Evolutionary conservation across 768 basidiomycete species (phyloP).

Genomic region (Boletus rubescentipes): DNA sequence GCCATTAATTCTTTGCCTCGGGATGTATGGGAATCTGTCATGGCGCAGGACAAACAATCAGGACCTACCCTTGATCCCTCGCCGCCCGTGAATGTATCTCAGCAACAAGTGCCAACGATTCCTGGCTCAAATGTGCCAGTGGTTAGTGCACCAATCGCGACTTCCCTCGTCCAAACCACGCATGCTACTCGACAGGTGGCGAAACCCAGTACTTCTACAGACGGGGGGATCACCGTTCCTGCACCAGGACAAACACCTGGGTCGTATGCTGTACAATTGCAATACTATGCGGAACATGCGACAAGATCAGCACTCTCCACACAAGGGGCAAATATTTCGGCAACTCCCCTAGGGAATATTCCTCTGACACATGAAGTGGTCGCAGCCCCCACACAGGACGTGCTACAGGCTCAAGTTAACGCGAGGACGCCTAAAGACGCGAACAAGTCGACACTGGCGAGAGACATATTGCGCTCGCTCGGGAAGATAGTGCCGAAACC

Average conservation of each 20-base stretch:
- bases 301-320: constrained; percentile 5
- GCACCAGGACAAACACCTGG: not conserved
- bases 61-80: not conserved
- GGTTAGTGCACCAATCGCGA: not conserved
- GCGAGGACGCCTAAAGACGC: constrained; percentile 39
- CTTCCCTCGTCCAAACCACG: not conserved
- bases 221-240: not conserved
- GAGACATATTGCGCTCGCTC: constrained; percentile 55
- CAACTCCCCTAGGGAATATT: not conserved
- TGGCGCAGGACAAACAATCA: constrained; percentile 4
- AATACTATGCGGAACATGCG: constrained; percentile 23
- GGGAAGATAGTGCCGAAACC: constrained; percentile 25
- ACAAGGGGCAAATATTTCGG: constrained; percentile 1
- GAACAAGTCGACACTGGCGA: constrained; percentile 52
- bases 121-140: not conserved
- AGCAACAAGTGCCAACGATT: not conserved
- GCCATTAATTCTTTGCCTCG: constrained; percentile 21
- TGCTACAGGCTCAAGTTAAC: not conserved
- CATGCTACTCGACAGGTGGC: not conserved
- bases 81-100: not conserved
- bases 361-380: not conserved
- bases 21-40: constrained; percentile 9
- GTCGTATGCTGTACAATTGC: constrained; percentile 15
- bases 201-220: not conserved
- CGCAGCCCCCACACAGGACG: constrained; percentile 10